Base-by-base conservation (phyloP, 2,329 filamentous ascomycete genomes). In the Xylariales sp. region DNA sequence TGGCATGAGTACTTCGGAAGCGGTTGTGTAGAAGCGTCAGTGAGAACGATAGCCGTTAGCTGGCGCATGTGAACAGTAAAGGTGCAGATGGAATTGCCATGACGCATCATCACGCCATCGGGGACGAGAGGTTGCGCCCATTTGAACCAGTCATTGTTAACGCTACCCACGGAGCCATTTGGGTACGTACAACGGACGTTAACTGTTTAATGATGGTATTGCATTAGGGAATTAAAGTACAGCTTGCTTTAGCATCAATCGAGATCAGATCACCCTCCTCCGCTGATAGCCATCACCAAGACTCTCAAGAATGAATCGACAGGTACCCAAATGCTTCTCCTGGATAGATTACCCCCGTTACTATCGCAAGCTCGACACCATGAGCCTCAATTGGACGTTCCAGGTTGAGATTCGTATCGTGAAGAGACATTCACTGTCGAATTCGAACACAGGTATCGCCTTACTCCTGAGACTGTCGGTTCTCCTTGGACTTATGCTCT, bases 361-460 rank as follows among this genome's bases (percentile, higher is more conserved):
- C 11, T 29, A 40, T 21, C 16, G 18, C 29, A 20, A 27, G 16
- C 20, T 39, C 36, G 36, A 18, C 27, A 22, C 33, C 29, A 19
- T 5, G 20, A 32, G 18, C 38, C 31, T 33, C 35, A 11, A 28
- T 35, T 24, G 24, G 20, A 31, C 32, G 31, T 40, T 46, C 31
- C 29, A 43, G 35, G 42, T 47, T 37, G 46, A 49, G 50, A 31
- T 45, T 49, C 31, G 19, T 36, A 32, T 37, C 36, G 45, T 44
- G 28, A 51, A 40, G 31, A 36, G 44, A 44, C 37, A 46, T 41
- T 46, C 38, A 40, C 36, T 47, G 46, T 40, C 47, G 45, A 50
- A 38, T 46, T 44, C 44, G 48, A 49, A 46, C 40, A 43, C 46
- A 38, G 51, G 48, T 47, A 48, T 44, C 38, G 44, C 35, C 42